These are phyloP conservation scores for Albizia julibrissin DNA, from an alignment of 306 rosid genomes.

Conservation along the genomic window DNA sequence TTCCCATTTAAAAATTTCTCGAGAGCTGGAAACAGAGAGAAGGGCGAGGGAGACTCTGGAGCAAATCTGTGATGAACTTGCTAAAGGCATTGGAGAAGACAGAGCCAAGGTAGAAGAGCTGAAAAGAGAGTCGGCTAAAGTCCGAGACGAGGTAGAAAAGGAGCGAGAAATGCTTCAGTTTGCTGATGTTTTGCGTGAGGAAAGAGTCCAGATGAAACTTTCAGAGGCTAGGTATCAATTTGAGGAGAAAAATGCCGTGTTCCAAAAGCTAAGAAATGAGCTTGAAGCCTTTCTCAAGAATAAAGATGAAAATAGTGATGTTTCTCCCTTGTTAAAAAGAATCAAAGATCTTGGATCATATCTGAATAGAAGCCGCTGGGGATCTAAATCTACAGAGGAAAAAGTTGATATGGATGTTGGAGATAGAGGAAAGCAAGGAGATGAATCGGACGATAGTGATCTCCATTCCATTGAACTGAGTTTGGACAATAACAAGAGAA, in stretches of 20 bases:
- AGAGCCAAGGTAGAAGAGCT: conserved; percentile 63
- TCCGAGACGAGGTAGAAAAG: conserved; percentile 58
- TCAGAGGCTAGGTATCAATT: conserved; percentile 65
- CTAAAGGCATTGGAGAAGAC: conserved; percentile 61
- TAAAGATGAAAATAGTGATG: conserved; percentile 36
- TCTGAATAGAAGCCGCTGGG: conserved; percentile 53
- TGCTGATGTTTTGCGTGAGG: conserved; percentile 65
- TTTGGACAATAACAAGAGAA: conserved; percentile 58
- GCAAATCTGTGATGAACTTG: conserved; percentile 62
- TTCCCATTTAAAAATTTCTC: conserved; percentile 36
- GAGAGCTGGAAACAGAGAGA: conserved; percentile 58
- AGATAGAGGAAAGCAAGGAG: conserved; percentile 36
- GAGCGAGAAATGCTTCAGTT: conserved; percentile 78
- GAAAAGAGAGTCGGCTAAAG: conserved; percentile 53
- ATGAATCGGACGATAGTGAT: conserved; percentile 56
- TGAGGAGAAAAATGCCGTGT: conserved; percentile 67
- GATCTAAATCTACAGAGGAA: conserved; percentile 33
- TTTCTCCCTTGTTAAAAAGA: conserved; percentile 41
- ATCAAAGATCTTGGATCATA: conserved; percentile 59
- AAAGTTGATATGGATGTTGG: conserved; percentile 25
- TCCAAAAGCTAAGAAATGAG: conserved; percentile 52
- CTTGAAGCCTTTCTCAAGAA: conserved; percentile 48
- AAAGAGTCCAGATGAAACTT: conserved; percentile 81
- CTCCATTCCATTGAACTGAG: conserved; percentile 67
- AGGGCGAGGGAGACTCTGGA: conserved; percentile 60